Evolutionary conservation across 306 rosid species (phyloP), one percentile per base, ranked within the genome.

Genomic region (Ceratonia siliqua): DNA sequence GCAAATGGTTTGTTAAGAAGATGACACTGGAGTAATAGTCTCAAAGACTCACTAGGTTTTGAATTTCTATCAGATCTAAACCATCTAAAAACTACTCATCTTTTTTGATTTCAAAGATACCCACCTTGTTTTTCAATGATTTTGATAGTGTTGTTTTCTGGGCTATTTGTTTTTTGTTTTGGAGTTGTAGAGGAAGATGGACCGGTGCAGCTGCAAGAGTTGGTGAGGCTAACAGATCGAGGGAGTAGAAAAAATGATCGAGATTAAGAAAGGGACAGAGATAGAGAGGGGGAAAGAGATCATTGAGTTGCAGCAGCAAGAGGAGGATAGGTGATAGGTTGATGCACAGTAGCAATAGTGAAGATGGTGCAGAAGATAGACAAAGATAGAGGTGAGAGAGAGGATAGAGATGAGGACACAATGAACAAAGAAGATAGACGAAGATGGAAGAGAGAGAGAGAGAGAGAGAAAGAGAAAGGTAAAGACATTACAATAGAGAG

Each of bases 391-490:
- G n/a, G n/a, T n/a, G n/a, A n/a, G n/a, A n/a, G n/a, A n/a, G 89
- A 87, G 62, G 92, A 85, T 83, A 88, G 92, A 63, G 92, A 78
- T 0, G 83, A 85, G 67, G 89, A n/a, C n/a, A n/a, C n/a, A n/a
- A n/a, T n/a, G n/a, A n/a, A 85, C 43, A 88, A 85, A 50, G 92
- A 88, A 5, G 89, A 87, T n/a, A 4, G 89, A 85, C 0, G 92
- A 85, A 18, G 87, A 85, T 25, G 91, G n/a, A n/a, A n/a, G n/a
- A n/a, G n/a, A n/a, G n/a, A n/a, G n/a, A n/a, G n/a, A n/a, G n/a
- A n/a, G n/a, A n/a, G n/a, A n/a, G n/a, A n/a, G n/a, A n/a, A n/a
- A n/a, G n/a, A n/a, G n/a, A n/a, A n/a, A n/a, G n/a, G n/a, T n/a
- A n/a, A n/a, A n/a, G n/a, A n/a, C n/a, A n/a, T n/a, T n/a, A n/a